Evolutionary conservation across 1,284 basidiomycete species (phyloP).

Genomic region (Phellinidium pouzarii): DNA sequence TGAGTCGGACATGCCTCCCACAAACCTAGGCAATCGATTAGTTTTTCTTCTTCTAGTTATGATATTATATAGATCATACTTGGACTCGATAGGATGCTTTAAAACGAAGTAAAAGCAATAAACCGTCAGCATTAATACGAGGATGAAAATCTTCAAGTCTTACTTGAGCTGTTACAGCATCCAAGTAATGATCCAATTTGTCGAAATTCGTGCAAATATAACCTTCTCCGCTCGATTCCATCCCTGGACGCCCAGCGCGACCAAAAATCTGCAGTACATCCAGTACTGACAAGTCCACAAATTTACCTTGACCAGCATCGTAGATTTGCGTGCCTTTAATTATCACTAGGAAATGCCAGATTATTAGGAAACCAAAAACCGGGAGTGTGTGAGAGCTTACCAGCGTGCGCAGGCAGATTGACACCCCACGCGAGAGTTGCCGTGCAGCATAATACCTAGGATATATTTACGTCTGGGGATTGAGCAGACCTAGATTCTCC

Average conservation of each 20-base stretch:
- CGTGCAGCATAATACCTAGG: constrained; percentile 92
- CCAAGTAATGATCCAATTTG: constrained; percentile 89
- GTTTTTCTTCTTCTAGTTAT: not conserved
- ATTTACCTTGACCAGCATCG: constrained; percentile 81
- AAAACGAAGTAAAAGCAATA: constrained; percentile 5
- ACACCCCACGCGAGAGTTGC: constrained; percentile 99
- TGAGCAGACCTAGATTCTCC: constrained; percentile 6
- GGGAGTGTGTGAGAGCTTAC: constrained; percentile 31
- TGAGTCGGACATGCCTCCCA: constrained; percentile 81
- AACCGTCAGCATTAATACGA: constrained; percentile 6
- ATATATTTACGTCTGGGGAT: constrained; percentile 13
- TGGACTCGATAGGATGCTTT: constrained; percentile 93
- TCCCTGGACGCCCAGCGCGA: constrained; percentile 92
- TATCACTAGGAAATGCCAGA: constrained; percentile 50
- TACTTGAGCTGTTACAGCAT: constrained; percentile 84
- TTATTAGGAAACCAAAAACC: not conserved
- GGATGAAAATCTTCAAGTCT: constrained; percentile 19
- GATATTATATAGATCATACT: constrained; percentile 41
- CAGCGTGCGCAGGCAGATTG: constrained; percentile 96
- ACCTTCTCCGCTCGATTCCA: constrained; percentile 93
- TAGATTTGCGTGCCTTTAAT: constrained; percentile 99
- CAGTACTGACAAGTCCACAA: constrained; percentile 90
- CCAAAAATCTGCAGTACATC: constrained; percentile 98
- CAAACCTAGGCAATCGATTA: constrained; percentile 57
- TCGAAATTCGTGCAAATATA: constrained; percentile 95